Conservation (phyloP, 768 basidiomycete species). For the Xanthoconium stramineum region DNA sequence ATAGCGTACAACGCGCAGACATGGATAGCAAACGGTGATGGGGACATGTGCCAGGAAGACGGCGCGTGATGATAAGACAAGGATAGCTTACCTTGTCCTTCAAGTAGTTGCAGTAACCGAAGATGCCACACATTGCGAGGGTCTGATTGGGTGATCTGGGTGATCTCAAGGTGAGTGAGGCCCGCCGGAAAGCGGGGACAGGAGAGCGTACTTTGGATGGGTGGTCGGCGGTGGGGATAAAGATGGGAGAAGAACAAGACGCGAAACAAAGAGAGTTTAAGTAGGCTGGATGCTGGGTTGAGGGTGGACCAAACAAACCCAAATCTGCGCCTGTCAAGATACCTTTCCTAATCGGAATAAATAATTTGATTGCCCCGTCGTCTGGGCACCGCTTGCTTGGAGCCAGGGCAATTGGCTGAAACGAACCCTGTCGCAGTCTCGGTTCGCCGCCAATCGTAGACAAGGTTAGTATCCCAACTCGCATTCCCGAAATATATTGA, state of each 20-base stretch:
- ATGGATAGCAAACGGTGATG: constrained; percentile 4
- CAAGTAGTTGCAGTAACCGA: constrained; percentile 92
- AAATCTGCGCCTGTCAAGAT: constrained; percentile 17
- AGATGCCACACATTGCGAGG: constrained; percentile 87
- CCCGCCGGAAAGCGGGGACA: background rate
- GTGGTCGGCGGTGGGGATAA: constrained; percentile 14
- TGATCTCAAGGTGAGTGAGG: background rate
- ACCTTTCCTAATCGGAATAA: constrained; percentile 1
- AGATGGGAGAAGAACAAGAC: constrained; percentile 22
- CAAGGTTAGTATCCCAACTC: no score
- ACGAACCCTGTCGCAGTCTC: background rate
- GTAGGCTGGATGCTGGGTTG: constrained; percentile 27
- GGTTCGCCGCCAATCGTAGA: background rate
- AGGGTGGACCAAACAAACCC: constrained; percentile 32
- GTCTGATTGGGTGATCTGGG: constrained; percentile 7
- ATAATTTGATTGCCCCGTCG: constrained; percentile 10
- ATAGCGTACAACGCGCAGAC: constrained; percentile 4
- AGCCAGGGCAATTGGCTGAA: constrained; percentile 6
- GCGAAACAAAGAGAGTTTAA: constrained; percentile 22
- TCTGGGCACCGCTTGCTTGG: constrained; percentile 13
- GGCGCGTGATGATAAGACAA: background rate
- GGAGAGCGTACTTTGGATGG: constrained; percentile 10
- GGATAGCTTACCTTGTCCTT: constrained; percentile 79
- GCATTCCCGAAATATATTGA: background rate
- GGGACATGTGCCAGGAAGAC: background rate